phyloP scores from a whole-genome alignment of 345 rosid species.

The Theobroma cacao region DNA sequence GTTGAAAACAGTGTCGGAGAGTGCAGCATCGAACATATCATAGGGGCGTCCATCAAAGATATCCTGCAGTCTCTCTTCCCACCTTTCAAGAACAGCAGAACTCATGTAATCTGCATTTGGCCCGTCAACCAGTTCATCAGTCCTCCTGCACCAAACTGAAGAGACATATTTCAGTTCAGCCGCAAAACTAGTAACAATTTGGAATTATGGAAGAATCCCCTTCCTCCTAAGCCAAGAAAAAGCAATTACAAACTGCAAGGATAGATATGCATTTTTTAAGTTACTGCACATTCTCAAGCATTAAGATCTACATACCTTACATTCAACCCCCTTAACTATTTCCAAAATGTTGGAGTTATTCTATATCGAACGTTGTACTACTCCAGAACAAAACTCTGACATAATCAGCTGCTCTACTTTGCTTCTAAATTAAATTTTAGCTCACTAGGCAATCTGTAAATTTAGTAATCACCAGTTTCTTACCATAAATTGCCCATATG shows the following conservation, averaged over 20 bases:
- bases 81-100: constrained; percentile 41
- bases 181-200: not conserved
- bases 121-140: constrained; percentile 61
- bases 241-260: too few species aligned
- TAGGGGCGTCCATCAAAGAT: constrained; percentile 53
- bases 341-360: too few species aligned
- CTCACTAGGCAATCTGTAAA: not conserved
- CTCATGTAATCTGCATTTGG: constrained; percentile 43
- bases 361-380: too few species aligned
- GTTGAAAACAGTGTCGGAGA: constrained; percentile 44
- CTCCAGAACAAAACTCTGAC: too few species aligned
- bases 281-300: not conserved
- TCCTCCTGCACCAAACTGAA: constrained; percentile 67
- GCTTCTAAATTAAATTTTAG: not conserved
- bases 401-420: too few species aligned
- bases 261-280: not conserved
- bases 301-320: not conserved
- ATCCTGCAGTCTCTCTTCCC: constrained; percentile 62
- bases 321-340: not conserved
- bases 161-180: not conserved
- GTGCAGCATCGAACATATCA: constrained; percentile 62
- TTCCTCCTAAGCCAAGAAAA: too few species aligned
- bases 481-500: constrained; percentile 70
- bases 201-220: too few species aligned
- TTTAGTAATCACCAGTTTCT: not conserved